Base-by-base conservation (phyloP, 2,329 filamentous ascomycete genomes). In the Chalaropsis ovoidea region DNA sequence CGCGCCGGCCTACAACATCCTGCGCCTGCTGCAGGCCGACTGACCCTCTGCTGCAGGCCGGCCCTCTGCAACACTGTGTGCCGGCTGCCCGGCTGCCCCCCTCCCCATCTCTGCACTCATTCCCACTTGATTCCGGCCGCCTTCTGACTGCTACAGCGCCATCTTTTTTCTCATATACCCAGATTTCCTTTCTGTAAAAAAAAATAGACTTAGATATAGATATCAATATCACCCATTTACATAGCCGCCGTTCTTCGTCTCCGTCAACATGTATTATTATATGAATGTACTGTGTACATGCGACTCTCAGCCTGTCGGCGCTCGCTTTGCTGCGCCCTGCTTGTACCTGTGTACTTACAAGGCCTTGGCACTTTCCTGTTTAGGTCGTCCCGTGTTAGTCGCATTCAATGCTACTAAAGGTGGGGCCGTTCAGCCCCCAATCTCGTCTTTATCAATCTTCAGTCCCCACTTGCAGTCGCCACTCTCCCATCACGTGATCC, bases 11-110 rank as follows among this genome's bases (percentile, higher is more conserved):
- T 62, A 47, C 27, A 62, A 62, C 19, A 35, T 62, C 22, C 43
- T 62, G 15, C 61, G 24, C 17, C 42, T 62, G 7, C 61, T 62
- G 11, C 61, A 62, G 41, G 61, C 61, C 13, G 52, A 58, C 52
- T 58, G 3, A 58, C 35, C 35, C 8, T 6, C 35, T 39, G 35
- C 8, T n/a, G n/a, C n/a, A n/a, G n/a, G n/a, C n/a, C n/a, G n/a
- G n/a, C n/a, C n/a, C n/a, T n/a, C n/a, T n/a, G n/a, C n/a, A n/a
- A n/a, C n/a, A n/a, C n/a, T n/a, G n/a, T n/a, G n/a, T n/a, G n/a
- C n/a, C n/a, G n/a, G n/a, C 35, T 39, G 35, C 8, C 61, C 13
- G 52, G 35, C 52, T 58, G 3, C 35, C 35, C 35, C 8, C 1
- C 35, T 39, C 3, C 8, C 2, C 27, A 24, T 58, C 15, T 58